Conservation (phyloP, 2,329 filamentous ascomycete genomes). For the Cytospora leucostoma region DNA sequence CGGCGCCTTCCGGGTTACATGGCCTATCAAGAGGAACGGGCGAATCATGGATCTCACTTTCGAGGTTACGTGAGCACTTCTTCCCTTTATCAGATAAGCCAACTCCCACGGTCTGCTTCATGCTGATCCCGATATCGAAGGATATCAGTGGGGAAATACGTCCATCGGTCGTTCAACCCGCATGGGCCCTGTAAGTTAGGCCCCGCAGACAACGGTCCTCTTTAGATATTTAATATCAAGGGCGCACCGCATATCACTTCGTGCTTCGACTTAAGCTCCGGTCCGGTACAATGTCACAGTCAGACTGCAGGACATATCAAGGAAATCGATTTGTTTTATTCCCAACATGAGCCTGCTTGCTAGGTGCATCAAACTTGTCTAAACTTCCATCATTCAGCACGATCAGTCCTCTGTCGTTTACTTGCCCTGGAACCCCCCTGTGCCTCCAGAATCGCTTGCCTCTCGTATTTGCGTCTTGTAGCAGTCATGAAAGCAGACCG, state of each 20-base stretch:
- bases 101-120: slow-evolving; percentile 7
- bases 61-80: slow-evolving; percentile 25
- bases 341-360: slow-evolving; percentile 17
- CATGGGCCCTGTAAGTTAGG: slow-evolving; percentile 17
- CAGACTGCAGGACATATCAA: slow-evolving; percentile 9
- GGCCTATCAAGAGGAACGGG: slow-evolving; percentile 12
- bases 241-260: slow-evolving; percentile 24
- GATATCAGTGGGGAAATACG: slow-evolving; percentile 14
- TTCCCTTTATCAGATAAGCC: slow-evolving; percentile 22
- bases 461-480: not conserved
- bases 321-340: slow-evolving; percentile 18
- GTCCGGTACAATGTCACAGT: slow-evolving; percentile 23
- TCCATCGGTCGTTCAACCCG: slow-evolving; percentile 4
- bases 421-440: not conserved
- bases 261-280: slow-evolving; percentile 16
- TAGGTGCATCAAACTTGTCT: not conserved
- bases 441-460: not conserved
- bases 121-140: slow-evolving; percentile 26
- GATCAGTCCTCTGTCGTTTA: not conserved
- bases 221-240: slow-evolving; percentile 14
- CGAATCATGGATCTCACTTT: slow-evolving; percentile 18
- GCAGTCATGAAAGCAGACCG: slow-evolving; percentile 23
- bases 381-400: not conserved
- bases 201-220: slow-evolving; percentile 13
- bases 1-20: slow-evolving; percentile 24